phyloP scores from a whole-genome alignment of 1,139 yeast genomes.

The Pichia sp. region DNA sequence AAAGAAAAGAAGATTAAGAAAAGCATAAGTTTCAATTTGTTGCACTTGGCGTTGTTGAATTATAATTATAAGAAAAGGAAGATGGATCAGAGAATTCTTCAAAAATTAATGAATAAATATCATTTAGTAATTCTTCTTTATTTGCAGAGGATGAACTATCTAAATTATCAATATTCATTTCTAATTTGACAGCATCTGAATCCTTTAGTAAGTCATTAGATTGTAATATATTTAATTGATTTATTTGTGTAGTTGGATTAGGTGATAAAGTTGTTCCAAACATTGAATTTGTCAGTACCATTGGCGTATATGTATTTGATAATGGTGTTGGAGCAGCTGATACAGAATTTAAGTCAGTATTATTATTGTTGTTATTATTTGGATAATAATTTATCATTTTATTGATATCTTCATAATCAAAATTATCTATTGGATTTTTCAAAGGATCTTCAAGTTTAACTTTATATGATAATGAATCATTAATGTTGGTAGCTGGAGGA shows the following conservation, averaged over 20 bases:
- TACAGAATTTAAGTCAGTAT: neutral
- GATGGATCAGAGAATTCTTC: slow-evolving; percentile 33
- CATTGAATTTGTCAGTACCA: no score
- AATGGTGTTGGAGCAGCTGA: neutral
- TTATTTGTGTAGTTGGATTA: no score
- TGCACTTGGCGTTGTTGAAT: no score
- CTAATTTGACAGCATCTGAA: neutral
- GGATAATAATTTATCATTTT: no score
- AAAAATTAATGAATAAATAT: slow-evolving; percentile 33
- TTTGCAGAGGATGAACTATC: slow-evolving; percentile 10
- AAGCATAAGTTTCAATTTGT: no score
- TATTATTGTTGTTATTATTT: neutral
- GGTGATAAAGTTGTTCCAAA: no score
- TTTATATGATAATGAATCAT: no score
- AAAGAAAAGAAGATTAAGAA: no score
- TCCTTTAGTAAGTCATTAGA: neutral
- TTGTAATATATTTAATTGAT: neutral
- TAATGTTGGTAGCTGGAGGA: neutral
- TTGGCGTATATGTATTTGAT: neutral
- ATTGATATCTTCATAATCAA: no score
- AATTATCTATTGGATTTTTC: no score
- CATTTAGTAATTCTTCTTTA: slow-evolving; percentile 28
- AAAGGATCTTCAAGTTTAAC: no score
- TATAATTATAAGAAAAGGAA: slow-evolving; percentile 2
- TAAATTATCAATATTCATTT: slow-evolving; percentile 1